Evolutionary conservation across 257 asterid genomes (phyloP).

Genomic region (Solanum arcanum): DNA sequence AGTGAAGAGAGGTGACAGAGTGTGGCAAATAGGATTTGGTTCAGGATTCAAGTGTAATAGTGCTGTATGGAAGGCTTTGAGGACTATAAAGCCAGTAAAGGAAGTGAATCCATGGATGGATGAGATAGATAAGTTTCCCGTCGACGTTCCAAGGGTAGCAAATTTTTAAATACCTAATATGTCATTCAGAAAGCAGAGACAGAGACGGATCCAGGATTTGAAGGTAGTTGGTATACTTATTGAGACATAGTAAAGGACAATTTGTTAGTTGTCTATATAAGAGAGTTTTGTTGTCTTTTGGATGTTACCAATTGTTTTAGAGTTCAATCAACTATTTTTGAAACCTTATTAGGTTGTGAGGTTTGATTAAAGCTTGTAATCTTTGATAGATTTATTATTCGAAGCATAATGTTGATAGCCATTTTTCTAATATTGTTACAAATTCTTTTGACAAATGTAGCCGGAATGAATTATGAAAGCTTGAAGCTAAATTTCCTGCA

Average conservation of each 20-base stretch:
- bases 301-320: neutral
- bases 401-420: neutral
- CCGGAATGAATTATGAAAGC: neutral
- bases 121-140: constrained; percentile 27
- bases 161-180: neutral
- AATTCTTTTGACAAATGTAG: neutral
- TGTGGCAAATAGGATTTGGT: constrained; percentile 37
- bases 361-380: neutral
- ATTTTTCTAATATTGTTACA: neutral
- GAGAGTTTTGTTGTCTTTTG: neutral
- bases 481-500: neutral
- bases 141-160: constrained; percentile 25
- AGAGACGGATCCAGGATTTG: neutral
- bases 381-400: neutral
- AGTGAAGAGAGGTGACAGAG: constrained; percentile 26
- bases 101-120: constrained; percentile 25
- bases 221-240: neutral
- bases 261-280: neutral
- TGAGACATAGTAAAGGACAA: neutral
- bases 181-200: neutral
- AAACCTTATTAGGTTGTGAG: neutral
- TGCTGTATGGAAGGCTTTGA: constrained; percentile 33
- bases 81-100: constrained; percentile 14
- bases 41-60: constrained; percentile 36
- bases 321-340: neutral